Conservation (phyloP, 495 filamentous ascomycete genomes). For the Lasiosphaeria hispida region DNA sequence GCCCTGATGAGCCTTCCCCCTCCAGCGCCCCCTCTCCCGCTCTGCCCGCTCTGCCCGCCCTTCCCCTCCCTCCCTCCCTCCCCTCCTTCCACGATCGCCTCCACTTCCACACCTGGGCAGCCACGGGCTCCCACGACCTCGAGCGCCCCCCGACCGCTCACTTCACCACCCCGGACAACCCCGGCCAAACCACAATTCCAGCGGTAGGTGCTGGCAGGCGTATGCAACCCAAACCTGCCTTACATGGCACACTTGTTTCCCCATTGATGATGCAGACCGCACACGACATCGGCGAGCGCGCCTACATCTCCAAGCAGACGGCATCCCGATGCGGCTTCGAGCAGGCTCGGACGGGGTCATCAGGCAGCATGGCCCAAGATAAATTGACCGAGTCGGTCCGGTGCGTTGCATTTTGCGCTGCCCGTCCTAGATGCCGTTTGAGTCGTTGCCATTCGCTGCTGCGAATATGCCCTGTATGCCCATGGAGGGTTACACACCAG, state of each 20-base stretch:
- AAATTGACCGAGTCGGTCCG: conserved; percentile 38
- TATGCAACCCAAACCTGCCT: not conserved
- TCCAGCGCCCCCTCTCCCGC: no score
- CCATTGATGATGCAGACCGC: no score
- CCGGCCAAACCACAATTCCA: no score
- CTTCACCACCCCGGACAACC: no score
- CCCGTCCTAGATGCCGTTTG: conserved; percentile 16
- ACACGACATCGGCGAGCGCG: no score
- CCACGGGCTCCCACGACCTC: no score
- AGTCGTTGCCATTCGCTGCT: conserved; percentile 15
- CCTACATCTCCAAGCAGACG: not conserved
- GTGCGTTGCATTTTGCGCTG: conserved; percentile 21
- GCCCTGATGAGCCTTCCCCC: no score
- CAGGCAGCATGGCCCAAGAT: conserved; percentile 14
- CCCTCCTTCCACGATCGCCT: no score
- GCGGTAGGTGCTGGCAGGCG: not conserved
- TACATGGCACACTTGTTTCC: not conserved
- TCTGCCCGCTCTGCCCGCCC: no score
- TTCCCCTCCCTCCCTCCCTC: no score
- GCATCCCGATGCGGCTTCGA: not conserved
- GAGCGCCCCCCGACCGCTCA: no score
- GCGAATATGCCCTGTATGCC: not conserved
- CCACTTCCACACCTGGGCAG: no score
- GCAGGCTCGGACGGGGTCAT: conserved; percentile 13
- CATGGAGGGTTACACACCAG: conserved; percentile 7